A percentile compares a stretch with the other conserved stretches of the same genome.
Conservation (phyloP, 441 rosid genomes). For the Lepidium campestre region DNA sequence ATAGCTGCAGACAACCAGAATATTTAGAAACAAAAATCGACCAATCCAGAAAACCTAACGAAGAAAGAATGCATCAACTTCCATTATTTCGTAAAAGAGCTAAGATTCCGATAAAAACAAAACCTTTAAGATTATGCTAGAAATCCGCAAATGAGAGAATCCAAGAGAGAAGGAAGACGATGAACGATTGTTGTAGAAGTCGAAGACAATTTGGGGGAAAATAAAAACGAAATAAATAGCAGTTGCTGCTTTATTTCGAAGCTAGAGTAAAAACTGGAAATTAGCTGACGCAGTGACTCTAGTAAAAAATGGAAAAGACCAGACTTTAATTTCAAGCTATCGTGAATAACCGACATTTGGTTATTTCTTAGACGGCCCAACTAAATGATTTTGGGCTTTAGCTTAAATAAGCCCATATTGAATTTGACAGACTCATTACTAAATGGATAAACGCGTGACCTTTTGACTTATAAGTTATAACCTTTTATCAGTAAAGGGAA, state of each 20-base stretch:
- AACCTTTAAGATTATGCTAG: background rate
- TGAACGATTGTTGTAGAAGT: background rate
- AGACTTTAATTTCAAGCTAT: background rate
- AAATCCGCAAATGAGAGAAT: background rate
- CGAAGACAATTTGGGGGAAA: background rate
- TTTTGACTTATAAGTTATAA: background rate
- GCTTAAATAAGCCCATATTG: background rate
- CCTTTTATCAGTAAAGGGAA: no score
- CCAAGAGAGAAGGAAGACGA: background rate
- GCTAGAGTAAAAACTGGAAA: background rate
- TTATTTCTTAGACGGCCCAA: background rate
- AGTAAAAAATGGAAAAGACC: background rate
- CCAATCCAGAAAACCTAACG: background rate
- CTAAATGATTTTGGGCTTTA: background rate
- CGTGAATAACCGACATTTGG: background rate
- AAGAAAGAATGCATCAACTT: background rate
- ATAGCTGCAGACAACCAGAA: conserved; percentile 6
- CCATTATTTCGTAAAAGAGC: background rate
- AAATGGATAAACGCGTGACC: no score
- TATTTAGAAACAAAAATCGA: conserved; percentile 3
- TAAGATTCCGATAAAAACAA: background rate
- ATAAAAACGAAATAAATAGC: background rate
- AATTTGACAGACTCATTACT: no score
- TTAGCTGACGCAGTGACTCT: background rate
- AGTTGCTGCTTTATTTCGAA: background rate